A percentile compares a stretch with the other conserved stretches of the same genome.
These are phyloP conservation scores for Sideroxylon spinosum DNA, from an alignment of 179 eudicot genomes.

Conservation along the genomic window DNA sequence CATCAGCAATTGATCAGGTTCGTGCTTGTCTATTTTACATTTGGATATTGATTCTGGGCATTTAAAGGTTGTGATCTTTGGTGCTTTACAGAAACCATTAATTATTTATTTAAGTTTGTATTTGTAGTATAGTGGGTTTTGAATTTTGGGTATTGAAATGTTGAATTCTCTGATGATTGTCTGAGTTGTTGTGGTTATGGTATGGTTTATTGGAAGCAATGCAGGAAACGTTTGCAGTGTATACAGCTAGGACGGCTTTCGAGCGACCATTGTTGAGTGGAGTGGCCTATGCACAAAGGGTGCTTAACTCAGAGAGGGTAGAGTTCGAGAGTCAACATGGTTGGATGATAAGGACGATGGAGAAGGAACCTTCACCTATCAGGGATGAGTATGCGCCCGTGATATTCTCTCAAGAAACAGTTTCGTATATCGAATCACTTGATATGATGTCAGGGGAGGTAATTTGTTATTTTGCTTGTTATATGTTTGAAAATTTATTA, in stretches of 20 bases:
- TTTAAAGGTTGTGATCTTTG: not conserved
- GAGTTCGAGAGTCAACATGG: conserved; percentile 59
- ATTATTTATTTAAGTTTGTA: conserved; percentile 59
- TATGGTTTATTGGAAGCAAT: conserved; percentile 2
- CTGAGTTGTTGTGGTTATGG: conserved; percentile 6
- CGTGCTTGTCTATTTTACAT: not conserved
- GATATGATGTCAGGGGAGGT: conserved; percentile 86
- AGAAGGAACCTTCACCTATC: conserved; percentile 51
- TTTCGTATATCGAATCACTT: conserved; percentile 51
- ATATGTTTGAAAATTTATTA: not conserved
- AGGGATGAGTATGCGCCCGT: conserved; percentile 70
- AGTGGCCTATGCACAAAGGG: conserved; percentile 62
- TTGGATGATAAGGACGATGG: conserved; percentile 62
- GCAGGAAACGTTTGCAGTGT: conserved; percentile 67
- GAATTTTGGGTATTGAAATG: not conserved
- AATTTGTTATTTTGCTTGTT: conserved; percentile 4
- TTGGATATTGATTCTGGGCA: not conserved
- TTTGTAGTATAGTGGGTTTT: not conserved
- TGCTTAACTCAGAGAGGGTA: conserved; percentile 50
- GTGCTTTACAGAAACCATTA: conserved; percentile 27
- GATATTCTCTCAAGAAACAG: conserved; percentile 61
- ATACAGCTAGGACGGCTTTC: conserved; percentile 62
- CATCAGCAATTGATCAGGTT: conserved; percentile 12
- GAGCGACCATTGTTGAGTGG: conserved; percentile 66
- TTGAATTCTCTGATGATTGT: conserved; percentile 9